Conservation (phyloP, 805 yeast species). For the Schwanniomyces yamadae region DNA sequence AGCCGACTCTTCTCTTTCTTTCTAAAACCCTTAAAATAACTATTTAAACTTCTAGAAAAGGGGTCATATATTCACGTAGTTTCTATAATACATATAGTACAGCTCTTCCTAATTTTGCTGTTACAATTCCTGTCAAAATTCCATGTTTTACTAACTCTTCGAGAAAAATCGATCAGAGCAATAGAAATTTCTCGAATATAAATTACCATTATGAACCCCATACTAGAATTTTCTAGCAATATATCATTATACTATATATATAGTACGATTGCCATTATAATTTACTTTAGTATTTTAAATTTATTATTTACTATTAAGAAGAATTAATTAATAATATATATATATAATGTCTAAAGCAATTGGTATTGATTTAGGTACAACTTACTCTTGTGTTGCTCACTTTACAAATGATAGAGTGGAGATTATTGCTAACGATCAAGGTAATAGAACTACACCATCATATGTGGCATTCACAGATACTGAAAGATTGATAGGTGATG, state of each 20-base stretch:
- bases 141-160: too few relatives aligned
- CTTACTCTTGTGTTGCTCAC: constrained; percentile 95
- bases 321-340: neutral
- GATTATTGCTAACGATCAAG: constrained; percentile 96
- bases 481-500: constrained; percentile 93
- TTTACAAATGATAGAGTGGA: constrained; percentile 90
- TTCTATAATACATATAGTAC: too few relatives aligned
- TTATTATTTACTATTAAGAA: neutral
- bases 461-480: constrained; percentile 92
- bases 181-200: constrained; percentile 8
- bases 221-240: constrained; percentile 8
- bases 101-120: too few relatives aligned
- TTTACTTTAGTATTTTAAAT: neutral
- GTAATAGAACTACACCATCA: constrained; percentile 97
- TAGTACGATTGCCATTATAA: neutral
- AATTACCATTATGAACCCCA: constrained; percentile 7
- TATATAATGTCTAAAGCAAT: constrained; percentile 50
- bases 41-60: too few relatives aligned
- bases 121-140: too few relatives aligned
- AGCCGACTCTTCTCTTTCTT: too few relatives aligned
- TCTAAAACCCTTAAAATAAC: too few relatives aligned
- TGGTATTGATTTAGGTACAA: constrained; percentile 96
- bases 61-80: too few relatives aligned
- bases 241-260: constrained; percentile 5
- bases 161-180: too few relatives aligned